Evolutionary conservation across 2,329 filamentous ascomycete genomes (phyloP).

Genomic region (Fusarium coicis): DNA sequence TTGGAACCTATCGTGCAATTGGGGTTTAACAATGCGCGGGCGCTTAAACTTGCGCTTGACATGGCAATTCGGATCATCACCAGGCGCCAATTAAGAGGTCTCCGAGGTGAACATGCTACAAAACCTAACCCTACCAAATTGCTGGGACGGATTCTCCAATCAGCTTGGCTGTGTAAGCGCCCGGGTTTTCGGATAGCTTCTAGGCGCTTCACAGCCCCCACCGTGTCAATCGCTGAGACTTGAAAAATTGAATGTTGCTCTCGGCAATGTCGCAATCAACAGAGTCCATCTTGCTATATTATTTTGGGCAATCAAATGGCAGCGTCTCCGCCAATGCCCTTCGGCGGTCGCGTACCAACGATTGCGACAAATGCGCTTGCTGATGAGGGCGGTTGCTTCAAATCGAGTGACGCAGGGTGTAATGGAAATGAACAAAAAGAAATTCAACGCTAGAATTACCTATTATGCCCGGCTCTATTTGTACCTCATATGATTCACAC

Average conservation of each 20-base stretch:
- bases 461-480: neutral
- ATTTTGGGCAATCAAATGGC: neutral
- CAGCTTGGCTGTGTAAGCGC: neutral
- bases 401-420: too few relatives aligned
- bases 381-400: too few relatives aligned
- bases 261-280: neutral
- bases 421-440: accelerated
- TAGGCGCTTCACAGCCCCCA: neutral
- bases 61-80: too few relatives aligned
- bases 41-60: too few relatives aligned
- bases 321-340: too few relatives aligned
- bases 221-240: neutral
- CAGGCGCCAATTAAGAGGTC: too few relatives aligned
- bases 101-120: accelerated
- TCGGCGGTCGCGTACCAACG: accelerated
- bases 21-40: too few relatives aligned
- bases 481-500: neutral
- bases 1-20: too few relatives aligned
- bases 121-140: neutral
- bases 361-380: too few relatives aligned
- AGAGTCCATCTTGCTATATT: too few relatives aligned
- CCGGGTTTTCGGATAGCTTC: neutral
- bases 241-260: too few relatives aligned
- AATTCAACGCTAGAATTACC: neutral
- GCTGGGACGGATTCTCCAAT: neutral